Evolutionary conservation across 2,329 filamentous ascomycete species (phyloP), one percentile per base, ranked within the genome.

Genomic region (Fusarium odoratissimum): DNA sequence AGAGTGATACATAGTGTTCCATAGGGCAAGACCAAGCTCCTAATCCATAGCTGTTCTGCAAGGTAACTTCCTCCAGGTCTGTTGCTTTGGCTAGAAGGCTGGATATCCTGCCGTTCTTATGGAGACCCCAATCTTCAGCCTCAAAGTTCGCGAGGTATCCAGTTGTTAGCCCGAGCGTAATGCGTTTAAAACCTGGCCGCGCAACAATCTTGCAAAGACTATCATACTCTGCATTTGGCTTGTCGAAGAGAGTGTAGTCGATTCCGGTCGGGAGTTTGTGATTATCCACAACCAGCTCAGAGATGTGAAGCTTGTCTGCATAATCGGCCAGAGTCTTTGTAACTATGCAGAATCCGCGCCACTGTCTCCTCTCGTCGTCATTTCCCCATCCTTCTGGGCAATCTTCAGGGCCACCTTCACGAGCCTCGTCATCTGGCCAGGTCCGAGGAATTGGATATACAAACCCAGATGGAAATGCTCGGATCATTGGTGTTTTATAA

Each of bases 401-500:
- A 2, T 14, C 12, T 2, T 44, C 25, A 6, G 44, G 41, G 6
- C 30, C 6, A 35, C 13, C 8, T 3, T n/a, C 31, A 6, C 40
- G 31, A 28, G 0, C 28, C 2, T 49, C 51, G 1, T 45, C 28
- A 21, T 8, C 2, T 14, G 38, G 41, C 59, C 64, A 69, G 23
- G 41, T 3, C 0, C 48, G 41, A 1, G 54, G 42, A 5, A 46
- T 46, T 3, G 54, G 65, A 9, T 69, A 69, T 1, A 41, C 40
- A 51, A 69, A 69, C 0, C 65, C 65, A 4, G 14, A 7, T 10
- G 65, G 65, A 1, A 69, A 42, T 13, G n/a, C 44, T 10, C 65
- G 42, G 10, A 69, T 60, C 48, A 69, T 69, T 12, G 67, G 60
- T 4, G 54, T 69, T 1, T 64, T 1, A 1, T 69, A 69, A 0